Evolutionary conservation across 768 basidiomycete species (phyloP).

Genomic region (Pulveroboletus sp.): DNA sequence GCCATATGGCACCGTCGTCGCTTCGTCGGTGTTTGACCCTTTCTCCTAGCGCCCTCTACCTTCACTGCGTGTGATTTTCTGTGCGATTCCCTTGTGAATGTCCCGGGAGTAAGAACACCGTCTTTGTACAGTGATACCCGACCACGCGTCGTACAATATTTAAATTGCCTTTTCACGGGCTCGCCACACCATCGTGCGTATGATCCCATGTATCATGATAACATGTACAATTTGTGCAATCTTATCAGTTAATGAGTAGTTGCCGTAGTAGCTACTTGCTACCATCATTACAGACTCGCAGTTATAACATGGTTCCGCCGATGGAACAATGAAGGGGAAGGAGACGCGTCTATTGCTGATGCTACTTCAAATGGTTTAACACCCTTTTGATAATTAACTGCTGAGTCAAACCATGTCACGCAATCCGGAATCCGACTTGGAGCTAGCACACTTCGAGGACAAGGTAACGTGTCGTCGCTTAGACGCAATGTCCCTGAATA

Average conservation of each 20-base stretch:
- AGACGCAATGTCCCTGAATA: neutral
- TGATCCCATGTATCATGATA: neutral
- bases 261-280: neutral
- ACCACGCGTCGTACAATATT: neutral
- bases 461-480: neutral
- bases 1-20: neutral
- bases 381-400: neutral
- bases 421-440: neutral
- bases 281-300: neutral
- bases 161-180: no score
- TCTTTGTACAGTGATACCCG: neutral
- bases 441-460: no score
- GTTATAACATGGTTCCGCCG: neutral
- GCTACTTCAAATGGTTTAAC: neutral
- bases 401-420: neutral
- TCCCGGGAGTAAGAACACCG: neutral
- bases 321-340: no score
- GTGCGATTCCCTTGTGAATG: neutral
- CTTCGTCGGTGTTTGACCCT: neutral
- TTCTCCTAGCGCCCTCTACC: neutral
- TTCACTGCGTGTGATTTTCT: neutral
- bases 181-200: conserved; percentile 3
- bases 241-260: neutral
- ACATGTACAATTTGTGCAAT: neutral
- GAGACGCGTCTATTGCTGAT: neutral